phyloP scores from a whole-genome alignment of 345 rosid species.

The Odontarrhena argentea region DNA sequence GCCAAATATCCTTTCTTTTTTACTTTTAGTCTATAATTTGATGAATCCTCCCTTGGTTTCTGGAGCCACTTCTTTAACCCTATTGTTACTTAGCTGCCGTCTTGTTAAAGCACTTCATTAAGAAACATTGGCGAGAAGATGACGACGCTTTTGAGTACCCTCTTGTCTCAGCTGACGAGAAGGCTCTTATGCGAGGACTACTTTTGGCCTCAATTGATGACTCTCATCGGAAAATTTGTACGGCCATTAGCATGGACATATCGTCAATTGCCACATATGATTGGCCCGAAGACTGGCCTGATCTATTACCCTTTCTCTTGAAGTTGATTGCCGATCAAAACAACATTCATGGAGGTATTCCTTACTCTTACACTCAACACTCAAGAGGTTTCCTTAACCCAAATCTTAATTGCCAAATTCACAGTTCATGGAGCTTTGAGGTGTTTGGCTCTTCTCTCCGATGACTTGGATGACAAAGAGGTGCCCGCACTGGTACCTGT shows the following conservation, averaged over 20 bases:
- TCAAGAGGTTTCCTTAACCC: constrained; percentile 17
- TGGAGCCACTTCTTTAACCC: constrained; percentile 9
- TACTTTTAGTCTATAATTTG: too few relatives aligned
- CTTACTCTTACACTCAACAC: too few relatives aligned
- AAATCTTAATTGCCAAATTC: constrained; percentile 28
- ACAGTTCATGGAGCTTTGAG: constrained; percentile 87
- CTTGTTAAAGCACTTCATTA: constrained; percentile 82
- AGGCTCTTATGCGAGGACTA: constrained; percentile 73
- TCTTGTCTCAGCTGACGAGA: constrained; percentile 65
- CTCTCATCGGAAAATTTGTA: constrained; percentile 76
- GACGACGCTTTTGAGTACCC: constrained; percentile 83
- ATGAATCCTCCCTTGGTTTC: too few relatives aligned
- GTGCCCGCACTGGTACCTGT: constrained; percentile 75
- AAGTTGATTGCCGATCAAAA: constrained; percentile 63
- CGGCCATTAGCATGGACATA: constrained; percentile 84
- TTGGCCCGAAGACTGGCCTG: constrained; percentile 96
- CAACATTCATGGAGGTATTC: constrained; percentile 65
- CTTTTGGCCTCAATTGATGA: constrained; percentile 77
- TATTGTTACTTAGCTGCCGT: constrained; percentile 82
- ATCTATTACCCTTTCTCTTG: constrained; percentile 75
- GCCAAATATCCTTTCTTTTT: constrained; percentile 79
- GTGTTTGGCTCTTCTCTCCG: constrained; percentile 83
- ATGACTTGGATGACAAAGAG: constrained; percentile 78
- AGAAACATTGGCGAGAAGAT: constrained; percentile 87
- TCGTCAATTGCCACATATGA: constrained; percentile 78